phyloP scores from a whole-genome alignment of 495 filamentous ascomycete genomes.

The Penicillium odoratum region DNA sequence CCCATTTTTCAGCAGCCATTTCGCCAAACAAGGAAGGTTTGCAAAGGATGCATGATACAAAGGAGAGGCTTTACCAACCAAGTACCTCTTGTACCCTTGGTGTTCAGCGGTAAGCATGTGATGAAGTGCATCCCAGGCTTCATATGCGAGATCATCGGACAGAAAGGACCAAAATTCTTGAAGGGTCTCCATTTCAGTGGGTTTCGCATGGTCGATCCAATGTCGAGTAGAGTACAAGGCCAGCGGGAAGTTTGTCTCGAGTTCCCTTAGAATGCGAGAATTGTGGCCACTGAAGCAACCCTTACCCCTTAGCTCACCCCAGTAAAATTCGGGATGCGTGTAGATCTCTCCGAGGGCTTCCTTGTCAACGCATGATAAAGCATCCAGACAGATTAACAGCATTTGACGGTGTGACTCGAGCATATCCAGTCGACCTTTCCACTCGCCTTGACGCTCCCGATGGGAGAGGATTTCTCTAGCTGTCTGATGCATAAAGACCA shows the following conservation, averaged over 20 bases:
- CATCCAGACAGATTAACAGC: not conserved
- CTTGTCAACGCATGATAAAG: not conserved
- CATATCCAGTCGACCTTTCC: not conserved
- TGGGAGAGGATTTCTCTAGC: not conserved
- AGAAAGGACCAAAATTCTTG: not conserved
- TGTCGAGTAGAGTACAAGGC: not conserved
- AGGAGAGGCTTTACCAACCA: not conserved
- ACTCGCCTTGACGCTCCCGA: not conserved
- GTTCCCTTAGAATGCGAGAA: not conserved
- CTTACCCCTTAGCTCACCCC: not conserved
- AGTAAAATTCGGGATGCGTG: not conserved
- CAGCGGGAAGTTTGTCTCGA: not conserved
- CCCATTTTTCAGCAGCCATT: not conserved
- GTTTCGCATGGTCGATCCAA: not conserved
- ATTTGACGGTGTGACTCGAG: not conserved
- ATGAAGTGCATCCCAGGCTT: not conserved
- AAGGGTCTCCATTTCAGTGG: not conserved
- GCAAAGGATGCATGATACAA: not conserved
- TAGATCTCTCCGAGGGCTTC: not conserved
- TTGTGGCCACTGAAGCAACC: not conserved
- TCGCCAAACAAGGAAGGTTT: not conserved
- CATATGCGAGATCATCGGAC: not conserved
- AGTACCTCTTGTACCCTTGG: not conserved
- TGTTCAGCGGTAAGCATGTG: not conserved
- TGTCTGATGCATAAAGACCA: not conserved